phyloP scores from a whole-genome alignment of 768 basidiomycete species.

The Filobasidium wieringae region DNA sequence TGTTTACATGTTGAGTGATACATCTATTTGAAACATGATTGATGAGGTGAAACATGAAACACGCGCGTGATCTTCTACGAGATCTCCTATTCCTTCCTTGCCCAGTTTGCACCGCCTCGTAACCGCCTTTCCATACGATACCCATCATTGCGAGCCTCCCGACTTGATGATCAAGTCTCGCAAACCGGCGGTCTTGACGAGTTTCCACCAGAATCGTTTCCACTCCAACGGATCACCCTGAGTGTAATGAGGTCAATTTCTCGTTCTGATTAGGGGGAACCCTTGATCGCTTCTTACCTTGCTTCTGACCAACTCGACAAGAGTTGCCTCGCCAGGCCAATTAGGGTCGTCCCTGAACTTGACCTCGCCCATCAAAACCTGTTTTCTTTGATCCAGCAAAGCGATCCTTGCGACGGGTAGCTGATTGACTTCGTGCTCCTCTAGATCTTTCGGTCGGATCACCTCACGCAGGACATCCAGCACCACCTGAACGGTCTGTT shows the following conservation, averaged over 20 bases:
- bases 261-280: neutral
- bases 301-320: constrained; percentile 4
- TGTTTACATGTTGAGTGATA: too few relatives aligned
- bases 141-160: too few relatives aligned
- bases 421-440: neutral
- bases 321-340: neutral
- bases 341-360: neutral
- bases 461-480: neutral
- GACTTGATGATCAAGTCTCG: constrained; percentile 5
- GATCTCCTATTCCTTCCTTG: too few relatives aligned
- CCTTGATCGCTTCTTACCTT: neutral
- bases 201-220: constrained; percentile 14
- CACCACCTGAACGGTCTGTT: constrained; percentile 5
- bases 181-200: constrained; percentile 5
- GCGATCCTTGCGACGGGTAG: neutral
- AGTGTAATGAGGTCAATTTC: neutral
- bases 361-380: constrained; percentile 10
- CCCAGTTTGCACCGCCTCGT: too few relatives aligned
- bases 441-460: too few relatives aligned
- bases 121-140: too few relatives aligned
- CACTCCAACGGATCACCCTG: constrained; percentile 17
- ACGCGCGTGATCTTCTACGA: too few relatives aligned
- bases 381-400: constrained; percentile 10
- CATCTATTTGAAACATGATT: too few relatives aligned
- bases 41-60: too few relatives aligned